Evolutionary conservation across 768 basidiomycete genomes (phyloP), one percentile per base, ranked within the genome.

Genomic region (Pholiota microspora): DNA sequence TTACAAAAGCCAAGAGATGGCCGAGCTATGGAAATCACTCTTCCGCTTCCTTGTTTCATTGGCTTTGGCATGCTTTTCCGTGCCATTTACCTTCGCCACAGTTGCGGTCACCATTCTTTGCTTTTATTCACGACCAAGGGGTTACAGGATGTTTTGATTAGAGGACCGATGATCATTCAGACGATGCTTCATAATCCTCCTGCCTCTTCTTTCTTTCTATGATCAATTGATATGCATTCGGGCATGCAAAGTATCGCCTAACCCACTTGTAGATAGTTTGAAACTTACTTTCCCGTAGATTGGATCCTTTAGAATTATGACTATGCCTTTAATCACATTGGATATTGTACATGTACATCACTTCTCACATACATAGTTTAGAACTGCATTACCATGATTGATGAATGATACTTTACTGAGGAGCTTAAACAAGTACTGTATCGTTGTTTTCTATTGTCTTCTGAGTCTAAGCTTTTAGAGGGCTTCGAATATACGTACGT

Each of bases 31-130:
- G 24, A 46, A 55, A 28, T 15, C 36, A 12, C 34, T 62, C 7
- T 49, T 70, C 8, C 62, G 63, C 29, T 31, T 65, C 36, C 27
- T 70, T 12, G 54, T 62, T 16, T 58, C 67, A n/a, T 47, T 69
- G 13, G 55, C 67, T 8, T 63, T 66, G 46, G 62, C 65, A 21
- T 63, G 64, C 51, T 34, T 75, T 40, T 69, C 71, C 10, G 58
- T 75, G 49, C 69, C 72, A 27, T 55, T 74, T 53, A 69, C 74
- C 13, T 63, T 73, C 35, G 65, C 73, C 12, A 72, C 72, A 24
- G 47, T 77, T 23, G 64, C 71, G 40, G 59, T 75, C 47, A 73
- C 71, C 31, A 62, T 77, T 44, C 56, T 76, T 32, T 77, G 73
- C 56, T 77, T 71, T 60, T 76, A 76, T 63, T 72, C 70, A 23